Evolutionary conservation across 495 filamentous ascomycete genomes (phyloP).

Genomic region (Penicillium nucicola): DNA sequence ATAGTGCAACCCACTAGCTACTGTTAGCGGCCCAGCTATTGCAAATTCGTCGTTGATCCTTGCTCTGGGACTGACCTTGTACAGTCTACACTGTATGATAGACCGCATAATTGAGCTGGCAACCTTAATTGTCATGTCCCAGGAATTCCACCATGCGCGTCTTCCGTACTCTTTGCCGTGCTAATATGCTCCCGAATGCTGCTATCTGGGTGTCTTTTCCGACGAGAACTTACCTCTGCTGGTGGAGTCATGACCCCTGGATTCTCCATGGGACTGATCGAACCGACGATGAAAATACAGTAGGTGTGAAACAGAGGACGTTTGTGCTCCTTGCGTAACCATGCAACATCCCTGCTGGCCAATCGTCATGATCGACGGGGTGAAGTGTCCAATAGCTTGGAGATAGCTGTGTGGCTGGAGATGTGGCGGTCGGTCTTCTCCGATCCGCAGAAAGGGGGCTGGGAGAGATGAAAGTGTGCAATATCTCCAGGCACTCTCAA

Average conservation of each 20-base stretch:
- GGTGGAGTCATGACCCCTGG: slow-evolving; percentile 4
- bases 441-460: too few relatives aligned
- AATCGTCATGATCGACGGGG: not conserved
- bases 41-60: too few relatives aligned
- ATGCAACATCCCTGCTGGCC: not conserved
- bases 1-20: slow-evolving; percentile 21
- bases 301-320: too few relatives aligned
- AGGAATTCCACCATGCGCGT: too few relatives aligned
- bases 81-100: not conserved
- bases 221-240: not conserved
- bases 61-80: too few relatives aligned
- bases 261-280: not conserved
- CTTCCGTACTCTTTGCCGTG: too few relatives aligned
- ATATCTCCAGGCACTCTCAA: too few relatives aligned
- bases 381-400: not conserved
- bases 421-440: slow-evolving; percentile 12
- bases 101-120: not conserved
- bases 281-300: too few relatives aligned
- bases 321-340: slow-evolving; percentile 4
- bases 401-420: not conserved
- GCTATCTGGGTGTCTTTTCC: not conserved
- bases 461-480: too few relatives aligned
- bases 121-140: too few relatives aligned
- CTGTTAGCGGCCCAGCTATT: slow-evolving; percentile 17
- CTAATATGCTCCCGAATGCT: too few relatives aligned